Evolutionary conservation across 129 eudicot species (phyloP).

Genomic region (Pulicaria dysenterica): DNA sequence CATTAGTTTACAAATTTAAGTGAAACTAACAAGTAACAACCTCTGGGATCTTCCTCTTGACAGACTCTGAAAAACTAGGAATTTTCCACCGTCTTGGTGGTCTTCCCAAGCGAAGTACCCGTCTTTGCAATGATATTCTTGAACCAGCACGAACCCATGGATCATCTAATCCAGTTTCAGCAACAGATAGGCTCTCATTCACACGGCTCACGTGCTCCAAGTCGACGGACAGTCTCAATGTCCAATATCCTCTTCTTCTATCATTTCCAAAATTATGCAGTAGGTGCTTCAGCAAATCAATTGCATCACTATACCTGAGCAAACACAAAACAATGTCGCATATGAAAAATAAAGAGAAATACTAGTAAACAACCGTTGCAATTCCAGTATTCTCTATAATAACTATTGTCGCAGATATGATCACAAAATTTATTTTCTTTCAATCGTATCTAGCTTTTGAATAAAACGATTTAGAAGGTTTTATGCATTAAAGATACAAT

Average conservation of each 20-base stretch:
- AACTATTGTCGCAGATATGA: neutral
- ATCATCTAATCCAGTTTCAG: slow-evolving; percentile 78
- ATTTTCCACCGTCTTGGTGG: slow-evolving; percentile 96
- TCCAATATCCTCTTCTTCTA: slow-evolving; percentile 98
- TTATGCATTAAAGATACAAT: neutral
- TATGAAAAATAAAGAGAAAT: neutral
- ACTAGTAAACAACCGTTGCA: neutral
- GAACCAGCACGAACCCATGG: slow-evolving; percentile 97
- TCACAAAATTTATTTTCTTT: neutral
- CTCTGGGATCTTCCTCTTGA: slow-evolving; percentile 84
- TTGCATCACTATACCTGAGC: slow-evolving; percentile 75
- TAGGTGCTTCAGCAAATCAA: slow-evolving; percentile 60
- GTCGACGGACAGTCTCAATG: slow-evolving; percentile 82
- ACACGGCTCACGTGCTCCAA: slow-evolving; percentile 77
- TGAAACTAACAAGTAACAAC: slow-evolving; percentile 35
- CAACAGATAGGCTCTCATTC: slow-evolving; percentile 76
- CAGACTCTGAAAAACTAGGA: slow-evolving; percentile 69
- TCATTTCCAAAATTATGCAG: slow-evolving; percentile 55
- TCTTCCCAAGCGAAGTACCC: slow-evolving; percentile 81
- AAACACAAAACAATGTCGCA: slow-evolving; percentile 5
- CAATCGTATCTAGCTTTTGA: neutral
- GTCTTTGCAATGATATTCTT: slow-evolving; percentile 77
- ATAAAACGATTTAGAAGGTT: neutral
- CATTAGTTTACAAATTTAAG: too few species aligned
- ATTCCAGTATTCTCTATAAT: neutral